A percentile compares a stretch with the other conserved stretches of the same genome.
Conservation (phyloP, 164 flowering plant genomes). For the Cinnamomum micranthum region DNA sequence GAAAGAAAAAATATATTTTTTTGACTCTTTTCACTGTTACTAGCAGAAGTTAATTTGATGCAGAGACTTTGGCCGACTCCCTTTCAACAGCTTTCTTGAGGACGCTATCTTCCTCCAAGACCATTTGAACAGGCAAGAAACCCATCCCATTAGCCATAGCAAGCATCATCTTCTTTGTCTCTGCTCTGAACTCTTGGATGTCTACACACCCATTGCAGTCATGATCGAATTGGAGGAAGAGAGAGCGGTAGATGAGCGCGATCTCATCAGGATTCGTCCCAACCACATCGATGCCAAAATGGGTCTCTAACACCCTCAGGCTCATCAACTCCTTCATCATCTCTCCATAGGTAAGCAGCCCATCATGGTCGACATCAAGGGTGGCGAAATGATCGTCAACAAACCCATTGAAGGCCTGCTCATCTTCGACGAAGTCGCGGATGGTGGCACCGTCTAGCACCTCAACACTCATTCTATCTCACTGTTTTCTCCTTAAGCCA, state of each 20-base stretch:
- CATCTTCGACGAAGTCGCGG: slow-evolving; percentile 35
- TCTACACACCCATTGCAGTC: slow-evolving; percentile 41
- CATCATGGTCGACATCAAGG: slow-evolving; percentile 43
- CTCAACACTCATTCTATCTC: slow-evolving; percentile 32
- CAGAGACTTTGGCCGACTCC: slow-evolving; percentile 16
- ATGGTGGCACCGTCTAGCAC: slow-evolving; percentile 35
- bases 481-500: no score
- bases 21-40: no score
- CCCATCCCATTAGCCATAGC: slow-evolving; percentile 62
- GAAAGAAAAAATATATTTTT: no score
- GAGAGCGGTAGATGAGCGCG: neutral
- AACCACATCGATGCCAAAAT: slow-evolving; percentile 12
- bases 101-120: slow-evolving; percentile 45
- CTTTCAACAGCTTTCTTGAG: slow-evolving; percentile 49
- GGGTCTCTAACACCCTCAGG: slow-evolving; percentile 21
- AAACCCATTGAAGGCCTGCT: slow-evolving; percentile 27
- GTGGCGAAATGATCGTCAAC: slow-evolving; percentile 27
- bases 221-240: slow-evolving; percentile 38
- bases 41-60: neutral
- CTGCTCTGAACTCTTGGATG: slow-evolving; percentile 27
- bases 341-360: slow-evolving; percentile 35
- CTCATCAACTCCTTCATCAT: slow-evolving; percentile 25
- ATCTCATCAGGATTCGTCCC: slow-evolving; percentile 25
- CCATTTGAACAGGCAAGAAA: slow-evolving; percentile 38
- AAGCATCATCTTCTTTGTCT: slow-evolving; percentile 47